These are phyloP conservation scores for Apium graveolens DNA, from an alignment of 129 eudicot genomes.

Conservation along the genomic window DNA sequence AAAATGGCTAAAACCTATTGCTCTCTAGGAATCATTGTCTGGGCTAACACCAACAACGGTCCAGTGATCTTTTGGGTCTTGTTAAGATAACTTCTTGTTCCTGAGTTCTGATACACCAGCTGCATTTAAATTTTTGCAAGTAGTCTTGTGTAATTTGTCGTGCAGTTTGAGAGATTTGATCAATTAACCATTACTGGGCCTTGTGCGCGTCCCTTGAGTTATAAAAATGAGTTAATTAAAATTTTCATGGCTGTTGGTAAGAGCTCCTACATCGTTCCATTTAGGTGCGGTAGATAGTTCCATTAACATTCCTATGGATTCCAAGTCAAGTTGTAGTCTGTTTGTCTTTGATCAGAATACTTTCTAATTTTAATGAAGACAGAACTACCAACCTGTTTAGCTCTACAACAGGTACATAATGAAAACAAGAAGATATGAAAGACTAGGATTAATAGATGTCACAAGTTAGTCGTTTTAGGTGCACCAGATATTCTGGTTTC, in stretches of 20 bases:
- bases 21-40: slow-evolving; percentile 18
- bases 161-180: background rate
- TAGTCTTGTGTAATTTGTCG: background rate
- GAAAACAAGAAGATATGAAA: background rate
- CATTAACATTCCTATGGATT: slow-evolving; percentile 53
- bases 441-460: background rate
- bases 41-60: slow-evolving; percentile 42
- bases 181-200: background rate
- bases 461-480: background rate
- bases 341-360: background rate
- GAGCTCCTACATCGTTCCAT: slow-evolving; percentile 68
- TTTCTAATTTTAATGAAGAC: background rate
- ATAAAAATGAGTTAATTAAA: background rate
- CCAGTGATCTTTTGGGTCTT: slow-evolving; percentile 65
- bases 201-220: background rate
- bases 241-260: slow-evolving; percentile 45
- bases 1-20: background rate
- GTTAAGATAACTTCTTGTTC: slow-evolving; percentile 59
- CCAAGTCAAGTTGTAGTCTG: slow-evolving; percentile 42
- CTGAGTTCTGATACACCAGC: slow-evolving; percentile 11
- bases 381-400: background rate
- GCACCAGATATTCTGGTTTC: too few species aligned
- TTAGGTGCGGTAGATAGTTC: slow-evolving; percentile 58
- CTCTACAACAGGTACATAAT: background rate
- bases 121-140: background rate